Evolutionary conservation across 1,139 yeast genomes (phyloP).

Genomic region (Diutina siamensis): DNA sequence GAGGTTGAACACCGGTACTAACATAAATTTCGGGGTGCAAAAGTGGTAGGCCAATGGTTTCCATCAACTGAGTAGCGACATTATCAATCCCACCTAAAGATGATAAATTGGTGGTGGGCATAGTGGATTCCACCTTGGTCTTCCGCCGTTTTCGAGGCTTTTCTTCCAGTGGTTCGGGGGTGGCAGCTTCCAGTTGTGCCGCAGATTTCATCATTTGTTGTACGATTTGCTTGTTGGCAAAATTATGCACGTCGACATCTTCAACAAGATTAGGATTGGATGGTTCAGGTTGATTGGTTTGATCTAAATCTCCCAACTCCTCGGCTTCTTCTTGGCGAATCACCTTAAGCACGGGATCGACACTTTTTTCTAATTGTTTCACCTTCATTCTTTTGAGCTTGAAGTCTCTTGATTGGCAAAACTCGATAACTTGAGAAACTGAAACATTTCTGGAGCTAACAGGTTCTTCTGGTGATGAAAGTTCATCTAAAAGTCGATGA

Average conservation of each 20-base stretch:
- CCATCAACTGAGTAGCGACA: constrained; percentile 76
- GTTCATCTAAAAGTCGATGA: constrained; percentile 39
- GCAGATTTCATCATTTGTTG: constrained; percentile 63
- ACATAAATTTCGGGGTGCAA: constrained; percentile 84
- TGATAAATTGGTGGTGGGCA: constrained; percentile 57
- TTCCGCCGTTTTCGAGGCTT: constrained; percentile 25
- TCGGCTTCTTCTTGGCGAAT: constrained; percentile 30
- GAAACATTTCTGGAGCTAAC: constrained; percentile 53
- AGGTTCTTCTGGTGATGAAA: constrained; percentile 35
- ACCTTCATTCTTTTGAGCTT: constrained; percentile 60
- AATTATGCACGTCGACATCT: constrained; percentile 26
- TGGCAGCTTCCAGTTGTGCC: constrained; percentile 40
- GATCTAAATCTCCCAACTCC: constrained; percentile 25
- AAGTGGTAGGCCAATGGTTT: constrained; percentile 82
- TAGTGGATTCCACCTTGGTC: constrained; percentile 46
- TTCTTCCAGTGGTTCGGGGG: constrained; percentile 12
- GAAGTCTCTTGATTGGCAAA: constrained; percentile 48
- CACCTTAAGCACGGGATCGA: constrained; percentile 42
- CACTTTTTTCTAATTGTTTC: constrained; percentile 39
- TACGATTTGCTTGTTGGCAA: constrained; percentile 32
- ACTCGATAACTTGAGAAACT: constrained; percentile 38
- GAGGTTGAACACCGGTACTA: constrained; percentile 89
- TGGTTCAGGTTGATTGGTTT: constrained; percentile 15
- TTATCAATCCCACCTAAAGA: constrained; percentile 86
- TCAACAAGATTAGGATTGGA: constrained; percentile 44